These are phyloP conservation scores for Umbelopsis isabellina DNA, from an alignment of 192 early-diverging fungal species.

Conservation along the genomic window DNA sequence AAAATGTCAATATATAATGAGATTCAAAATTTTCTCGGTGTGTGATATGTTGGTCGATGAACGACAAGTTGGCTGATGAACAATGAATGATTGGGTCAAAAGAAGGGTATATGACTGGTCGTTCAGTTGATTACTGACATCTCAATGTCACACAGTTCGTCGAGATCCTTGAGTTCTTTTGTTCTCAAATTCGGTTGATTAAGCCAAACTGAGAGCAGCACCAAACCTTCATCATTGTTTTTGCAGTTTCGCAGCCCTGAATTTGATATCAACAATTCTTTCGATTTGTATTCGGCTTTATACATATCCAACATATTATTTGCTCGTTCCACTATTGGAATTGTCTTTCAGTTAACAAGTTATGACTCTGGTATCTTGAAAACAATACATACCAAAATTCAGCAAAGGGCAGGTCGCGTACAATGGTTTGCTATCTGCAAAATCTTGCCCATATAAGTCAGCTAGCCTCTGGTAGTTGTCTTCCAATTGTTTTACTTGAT, in stretches of 20 bases:
- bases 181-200: conserved; percentile 35
- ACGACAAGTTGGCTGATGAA: not conserved
- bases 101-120: not conserved
- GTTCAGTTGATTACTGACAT: conserved; percentile 8
- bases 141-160: conserved; percentile 35
- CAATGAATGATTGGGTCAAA: not conserved
- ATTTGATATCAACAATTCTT: conserved; percentile 9
- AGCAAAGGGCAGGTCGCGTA: conserved; percentile 34
- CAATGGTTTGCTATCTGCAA: conserved; percentile 6
- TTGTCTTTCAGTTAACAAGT: not conserved
- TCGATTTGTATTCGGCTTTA: conserved; percentile 22
- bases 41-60: not conserved
- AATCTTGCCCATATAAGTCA: conserved; percentile 2
- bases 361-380: not conserved
- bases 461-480: conserved; percentile 3
- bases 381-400: conserved; percentile 24
- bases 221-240: conserved; percentile 32
- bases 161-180: conserved; percentile 23
- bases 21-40: not conserved
- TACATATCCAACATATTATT: conserved; percentile 32
- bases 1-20: conserved; percentile 16
- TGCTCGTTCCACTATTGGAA: conserved; percentile 14
- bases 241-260: conserved; percentile 21
- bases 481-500: conserved; percentile 13
- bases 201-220: conserved; percentile 36